Conservation (phyloP, 306 rosid species). For the Corylus americana region DNA sequence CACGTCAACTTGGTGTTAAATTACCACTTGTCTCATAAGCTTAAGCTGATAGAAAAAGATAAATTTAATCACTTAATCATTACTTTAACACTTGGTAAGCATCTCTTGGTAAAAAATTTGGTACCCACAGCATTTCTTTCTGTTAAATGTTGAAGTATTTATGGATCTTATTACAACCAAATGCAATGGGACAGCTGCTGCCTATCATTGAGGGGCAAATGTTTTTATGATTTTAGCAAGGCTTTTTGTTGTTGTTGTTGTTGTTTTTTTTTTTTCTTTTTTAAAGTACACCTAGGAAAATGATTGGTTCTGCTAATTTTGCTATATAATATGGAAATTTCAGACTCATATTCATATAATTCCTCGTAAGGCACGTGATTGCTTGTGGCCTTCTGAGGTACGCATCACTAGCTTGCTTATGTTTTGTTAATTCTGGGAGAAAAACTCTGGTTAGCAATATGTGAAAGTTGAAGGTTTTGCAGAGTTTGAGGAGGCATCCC, state of each 20-base stretch:
- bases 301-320: slow-evolving; percentile 32
- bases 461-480: slow-evolving; percentile 7
- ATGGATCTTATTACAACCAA: background rate
- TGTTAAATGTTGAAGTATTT: background rate
- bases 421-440: slow-evolving; percentile 18
- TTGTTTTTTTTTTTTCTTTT: background rate
- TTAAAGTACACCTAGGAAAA: background rate
- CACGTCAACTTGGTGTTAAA: too few species aligned
- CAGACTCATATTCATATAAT: slow-evolving; percentile 97
- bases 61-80: too few species aligned
- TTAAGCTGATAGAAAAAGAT: too few species aligned
- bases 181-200: background rate
- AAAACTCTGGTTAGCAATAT: background rate
- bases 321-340: slow-evolving; percentile 24
- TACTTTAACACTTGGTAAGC: too few species aligned
- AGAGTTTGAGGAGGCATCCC: slow-evolving; percentile 75
- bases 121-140: too few species aligned
- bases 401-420: background rate
- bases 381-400: slow-evolving; percentile 97
- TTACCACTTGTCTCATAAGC: too few species aligned
- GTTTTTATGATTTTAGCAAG: background rate
- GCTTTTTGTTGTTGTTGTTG: background rate
- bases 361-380: slow-evolving; percentile 80
- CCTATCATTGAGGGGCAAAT: background rate
- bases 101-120: too few species aligned